Evolutionary conservation across 306 rosid genomes (phyloP).

Genomic region (Cicer yamashitae): DNA sequence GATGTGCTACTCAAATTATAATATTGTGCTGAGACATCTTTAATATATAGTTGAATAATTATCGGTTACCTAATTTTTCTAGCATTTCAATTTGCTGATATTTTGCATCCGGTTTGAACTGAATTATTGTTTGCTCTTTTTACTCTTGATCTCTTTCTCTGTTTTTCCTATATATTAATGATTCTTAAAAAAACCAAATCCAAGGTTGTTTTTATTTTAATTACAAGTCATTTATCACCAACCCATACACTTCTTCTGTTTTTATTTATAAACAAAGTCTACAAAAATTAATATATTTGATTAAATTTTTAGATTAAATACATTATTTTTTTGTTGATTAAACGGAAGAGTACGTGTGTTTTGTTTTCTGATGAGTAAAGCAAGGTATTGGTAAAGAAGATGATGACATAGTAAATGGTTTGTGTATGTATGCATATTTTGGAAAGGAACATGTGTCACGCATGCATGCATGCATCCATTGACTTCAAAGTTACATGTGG

Average conservation of each 20-base stretch:
- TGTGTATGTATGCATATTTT: constrained; percentile 10
- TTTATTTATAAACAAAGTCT: too few relatives aligned
- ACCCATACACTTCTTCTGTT: too few relatives aligned
- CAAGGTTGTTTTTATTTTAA: not conserved
- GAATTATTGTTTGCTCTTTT: not conserved
- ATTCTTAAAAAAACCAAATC: not conserved
- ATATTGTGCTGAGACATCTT: not conserved
- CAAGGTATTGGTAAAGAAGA: constrained; percentile 31
- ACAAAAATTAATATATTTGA: too few relatives aligned
- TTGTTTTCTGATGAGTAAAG: constrained; percentile 34
- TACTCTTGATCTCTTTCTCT: not conserved
- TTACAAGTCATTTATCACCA: too few relatives aligned
- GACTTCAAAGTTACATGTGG: constrained; percentile 49
- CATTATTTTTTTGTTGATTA: too few relatives aligned
- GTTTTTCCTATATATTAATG: not conserved
- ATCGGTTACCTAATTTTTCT: not conserved
- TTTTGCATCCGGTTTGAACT: not conserved
- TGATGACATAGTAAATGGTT: constrained; percentile 34
- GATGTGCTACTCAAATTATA: not conserved
- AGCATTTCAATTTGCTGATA: not conserved
- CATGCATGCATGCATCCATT: constrained; percentile 63
- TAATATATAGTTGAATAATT: not conserved
- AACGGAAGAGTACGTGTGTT: not conserved
- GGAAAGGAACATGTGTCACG: constrained; percentile 67
- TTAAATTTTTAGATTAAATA: too few relatives aligned